These are phyloP conservation scores for Dryas alaskensis DNA, from an alignment of 306 rosid species.

Conservation along the genomic window DNA sequence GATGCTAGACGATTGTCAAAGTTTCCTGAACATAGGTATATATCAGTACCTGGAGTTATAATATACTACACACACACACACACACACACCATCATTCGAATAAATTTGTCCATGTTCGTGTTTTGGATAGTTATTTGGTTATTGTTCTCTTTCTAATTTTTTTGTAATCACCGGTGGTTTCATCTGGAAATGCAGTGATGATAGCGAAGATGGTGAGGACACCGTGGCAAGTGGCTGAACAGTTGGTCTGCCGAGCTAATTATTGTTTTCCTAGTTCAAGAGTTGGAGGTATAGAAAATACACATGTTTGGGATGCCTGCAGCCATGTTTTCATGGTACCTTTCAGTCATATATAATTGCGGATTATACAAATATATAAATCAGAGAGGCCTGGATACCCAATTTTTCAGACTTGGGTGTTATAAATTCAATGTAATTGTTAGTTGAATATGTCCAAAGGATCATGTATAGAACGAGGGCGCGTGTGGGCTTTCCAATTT, in stretches of 20 bases:
- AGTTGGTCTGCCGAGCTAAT: not conserved
- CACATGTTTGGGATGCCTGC: not conserved
- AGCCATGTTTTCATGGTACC: not conserved
- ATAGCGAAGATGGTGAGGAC: slow-evolving; percentile 73
- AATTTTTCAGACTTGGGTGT: slow-evolving; percentile 39
- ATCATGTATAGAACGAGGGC: slow-evolving; percentile 21
- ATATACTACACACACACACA: no score
- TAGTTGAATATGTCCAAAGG: slow-evolving; percentile 4
- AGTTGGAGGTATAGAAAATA: slow-evolving; percentile 4
- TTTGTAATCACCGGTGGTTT: not conserved
- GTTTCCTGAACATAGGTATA: slow-evolving; percentile 74
- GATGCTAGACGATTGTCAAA: slow-evolving; percentile 90
- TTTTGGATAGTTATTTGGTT: no score
- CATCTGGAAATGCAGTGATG: slow-evolving; percentile 57
- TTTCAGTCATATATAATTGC: not conserved
- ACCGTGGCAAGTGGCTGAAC: slow-evolving; percentile 51
- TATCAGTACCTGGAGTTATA: not conserved
- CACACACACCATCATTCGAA: no score
- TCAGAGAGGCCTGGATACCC: slow-evolving; percentile 27
- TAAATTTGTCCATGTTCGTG: no score
- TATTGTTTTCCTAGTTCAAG: not conserved
- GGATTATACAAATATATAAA: slow-evolving; percentile 12
- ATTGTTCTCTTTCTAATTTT: not conserved
- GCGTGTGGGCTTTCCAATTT: not conserved
- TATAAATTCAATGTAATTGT: not conserved